Base-by-base conservation (phyloP, 2,329 filamentous ascomycete species). In the Magnaporthiopsis rhizophila region DNA sequence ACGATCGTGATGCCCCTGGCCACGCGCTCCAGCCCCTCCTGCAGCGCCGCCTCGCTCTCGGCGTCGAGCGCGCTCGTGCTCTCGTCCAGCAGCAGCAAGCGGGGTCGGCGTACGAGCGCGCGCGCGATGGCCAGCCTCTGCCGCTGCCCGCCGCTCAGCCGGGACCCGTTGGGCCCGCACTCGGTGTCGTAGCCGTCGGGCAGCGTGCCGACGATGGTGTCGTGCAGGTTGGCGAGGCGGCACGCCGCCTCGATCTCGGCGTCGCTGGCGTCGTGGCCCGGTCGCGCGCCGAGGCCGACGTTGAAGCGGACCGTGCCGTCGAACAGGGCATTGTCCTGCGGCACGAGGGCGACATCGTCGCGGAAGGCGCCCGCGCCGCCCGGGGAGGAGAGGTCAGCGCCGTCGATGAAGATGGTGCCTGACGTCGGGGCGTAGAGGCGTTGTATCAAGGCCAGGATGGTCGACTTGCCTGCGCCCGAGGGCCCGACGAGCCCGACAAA, bases 11-110 rank as follows among this genome's bases (percentile, higher is more conserved):
- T 64, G 7, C 59, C 64, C 24, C 45, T 82, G 80, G 57, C 81
- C 76, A 15, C 79, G 81, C 1, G 85, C 64, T 59, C 58, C 60
- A 86, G 74, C 0, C 81, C 81, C 5, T 70, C 72, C 69, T 85
- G 82, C 2, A 86, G 79, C 1, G 81, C 71, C 34, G 76, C 77
- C 69, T 86, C 83, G 0, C 78, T 81, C 66, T 83, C 77, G 2
- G 81, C 81, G 65, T 86, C 83, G 0, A 86, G 73, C n/a, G 65
- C 65, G 21, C 61, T 64, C 0, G 85, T 88, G 2, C 85, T 85
- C 73, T 88, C 85, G 66, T 88, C 85, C 3, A 88, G 73, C 30
- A 88, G 80, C 3, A 88, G 75, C 59, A 88, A 82, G 0, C 76
- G 74, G 0, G 85, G 84, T 59, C 83, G 74, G 53, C 82, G 81